Evolutionary conservation across 441 rosid genomes (phyloP).

Genomic region (Hura crepitans): DNA sequence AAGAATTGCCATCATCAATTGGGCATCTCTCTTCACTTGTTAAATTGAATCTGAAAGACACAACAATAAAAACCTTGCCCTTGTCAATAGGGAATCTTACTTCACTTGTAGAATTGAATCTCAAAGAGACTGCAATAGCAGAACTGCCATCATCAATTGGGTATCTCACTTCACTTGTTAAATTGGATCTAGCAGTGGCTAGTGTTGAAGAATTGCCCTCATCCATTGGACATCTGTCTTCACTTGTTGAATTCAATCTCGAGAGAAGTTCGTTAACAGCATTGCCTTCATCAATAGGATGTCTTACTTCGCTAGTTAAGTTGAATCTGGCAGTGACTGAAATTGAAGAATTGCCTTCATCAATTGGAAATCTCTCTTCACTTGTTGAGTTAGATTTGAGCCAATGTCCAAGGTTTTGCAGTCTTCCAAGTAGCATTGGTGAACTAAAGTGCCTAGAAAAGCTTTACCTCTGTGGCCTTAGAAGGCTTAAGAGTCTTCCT

Average conservation of each 20-base stretch:
- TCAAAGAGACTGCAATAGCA: slow-evolving; percentile 8
- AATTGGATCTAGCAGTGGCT: slow-evolving; percentile 10
- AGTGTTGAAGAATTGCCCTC: slow-evolving; percentile 20
- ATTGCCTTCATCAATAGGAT: slow-evolving; percentile 17
- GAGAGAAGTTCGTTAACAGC: slow-evolving; percentile 16
- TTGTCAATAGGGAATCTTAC: slow-evolving; percentile 20
- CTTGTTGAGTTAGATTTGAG: slow-evolving; percentile 20
- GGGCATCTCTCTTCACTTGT: slow-evolving; percentile 13
- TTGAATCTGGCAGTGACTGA: slow-evolving; percentile 20
- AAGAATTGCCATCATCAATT: slow-evolving; percentile 18
- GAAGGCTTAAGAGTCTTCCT: slow-evolving; percentile 19
- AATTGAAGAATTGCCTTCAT: slow-evolving; percentile 12
- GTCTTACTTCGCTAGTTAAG: slow-evolving; percentile 20
- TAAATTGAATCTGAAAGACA: slow-evolving; percentile 17
- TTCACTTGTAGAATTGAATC: slow-evolving; percentile 19
- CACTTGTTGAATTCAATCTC: slow-evolving; percentile 23
- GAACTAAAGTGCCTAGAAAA: slow-evolving; percentile 18
- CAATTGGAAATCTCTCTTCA: slow-evolving; percentile 18
- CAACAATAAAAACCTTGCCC: slow-evolving; percentile 16
- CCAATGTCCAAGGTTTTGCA: slow-evolving; percentile 12
- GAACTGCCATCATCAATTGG: slow-evolving; percentile 20
- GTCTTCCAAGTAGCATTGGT: slow-evolving; percentile 21
- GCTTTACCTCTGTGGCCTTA: slow-evolving; percentile 17
- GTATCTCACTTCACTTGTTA: slow-evolving; percentile 16
- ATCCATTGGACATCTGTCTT: slow-evolving; percentile 16